These are phyloP conservation scores for Sporothrix inflata DNA, from an alignment of 2,329 filamentous ascomycete species.

Conservation along the genomic window DNA sequence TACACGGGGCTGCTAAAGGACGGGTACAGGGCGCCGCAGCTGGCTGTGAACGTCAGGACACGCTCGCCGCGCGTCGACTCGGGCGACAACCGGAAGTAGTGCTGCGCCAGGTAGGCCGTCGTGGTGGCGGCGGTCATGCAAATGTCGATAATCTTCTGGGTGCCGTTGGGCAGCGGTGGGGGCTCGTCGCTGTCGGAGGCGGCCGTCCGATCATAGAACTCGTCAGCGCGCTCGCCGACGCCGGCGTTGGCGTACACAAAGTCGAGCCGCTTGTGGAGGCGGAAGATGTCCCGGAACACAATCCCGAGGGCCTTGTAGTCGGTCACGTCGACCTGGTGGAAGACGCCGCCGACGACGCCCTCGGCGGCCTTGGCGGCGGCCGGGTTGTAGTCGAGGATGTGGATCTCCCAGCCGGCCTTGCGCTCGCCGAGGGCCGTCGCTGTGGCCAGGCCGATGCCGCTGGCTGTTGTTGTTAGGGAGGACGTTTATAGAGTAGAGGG, in stretches of 20 bases:
- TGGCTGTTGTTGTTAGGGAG: conserved; percentile 18
- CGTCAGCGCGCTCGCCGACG: conserved; percentile 14
- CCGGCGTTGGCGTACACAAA: conserved; percentile 31
- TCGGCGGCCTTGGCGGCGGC: conserved; percentile 20
- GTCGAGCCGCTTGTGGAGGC: conserved; percentile 22
- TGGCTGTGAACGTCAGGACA: conserved; percentile 41
- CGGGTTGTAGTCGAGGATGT: conserved; percentile 28
- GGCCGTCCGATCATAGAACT: conserved; percentile 23
- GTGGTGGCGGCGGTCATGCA: conserved; percentile 45
- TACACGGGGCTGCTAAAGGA: conserved; percentile 41
- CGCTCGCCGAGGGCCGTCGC: conserved; percentile 32
- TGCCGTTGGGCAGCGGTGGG: conserved; percentile 19
- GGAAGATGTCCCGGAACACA: conserved; percentile 22
- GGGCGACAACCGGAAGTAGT: conserved; percentile 45
- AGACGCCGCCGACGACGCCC: conserved; percentile 16
- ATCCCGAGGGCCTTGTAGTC: conserved; percentile 27
- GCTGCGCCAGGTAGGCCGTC: conserved; percentile 46
- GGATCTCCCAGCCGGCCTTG: conserved; percentile 29
- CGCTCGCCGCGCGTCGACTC: conserved; percentile 29
- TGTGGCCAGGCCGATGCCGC: conserved; percentile 37
- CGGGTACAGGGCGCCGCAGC: conserved; percentile 40
- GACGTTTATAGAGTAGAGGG: background rate
- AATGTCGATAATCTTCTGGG: conserved; percentile 36
- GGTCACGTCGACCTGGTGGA: conserved; percentile 27
- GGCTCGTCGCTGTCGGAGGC: conserved; percentile 15